These are phyloP conservation scores for Komagataella ulmi DNA, from an alignment of 805 yeast genomes.

Conservation along the genomic window DNA sequence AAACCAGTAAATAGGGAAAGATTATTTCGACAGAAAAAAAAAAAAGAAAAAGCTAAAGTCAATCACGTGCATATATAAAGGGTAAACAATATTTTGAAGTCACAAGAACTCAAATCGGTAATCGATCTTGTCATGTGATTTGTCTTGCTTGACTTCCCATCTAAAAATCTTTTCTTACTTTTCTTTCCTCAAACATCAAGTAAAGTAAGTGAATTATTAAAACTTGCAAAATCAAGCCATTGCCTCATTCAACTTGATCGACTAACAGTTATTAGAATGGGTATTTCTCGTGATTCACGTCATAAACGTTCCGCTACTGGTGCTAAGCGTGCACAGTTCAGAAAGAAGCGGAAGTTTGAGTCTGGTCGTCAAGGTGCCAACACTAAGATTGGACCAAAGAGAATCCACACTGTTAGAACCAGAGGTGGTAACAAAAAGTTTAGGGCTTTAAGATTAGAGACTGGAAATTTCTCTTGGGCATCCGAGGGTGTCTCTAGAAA, in stretches of 20 bases:
- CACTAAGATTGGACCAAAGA: slow-evolving; percentile 98
- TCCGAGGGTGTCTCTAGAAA: slow-evolving; percentile 97
- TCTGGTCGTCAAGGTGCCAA: slow-evolving; percentile 99
- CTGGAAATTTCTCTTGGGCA: slow-evolving; percentile 99
- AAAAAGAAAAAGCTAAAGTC: neutral
- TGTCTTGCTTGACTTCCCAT: neutral
- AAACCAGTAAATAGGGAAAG: neutral
- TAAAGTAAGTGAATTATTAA: neutral
- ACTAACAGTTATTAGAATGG: slow-evolving; percentile 36
- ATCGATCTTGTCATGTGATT: neutral
- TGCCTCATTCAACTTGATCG: neutral
- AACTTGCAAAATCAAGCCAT: neutral
- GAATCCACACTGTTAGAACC: slow-evolving; percentile 98
- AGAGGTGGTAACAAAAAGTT: slow-evolving; percentile 99
- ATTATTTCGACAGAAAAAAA: neutral
- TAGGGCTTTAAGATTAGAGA: slow-evolving; percentile 99
- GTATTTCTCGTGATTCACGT: slow-evolving; percentile 99
- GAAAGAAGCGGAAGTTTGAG: slow-evolving; percentile 99
- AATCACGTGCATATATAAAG: neutral
- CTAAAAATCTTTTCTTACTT: neutral
- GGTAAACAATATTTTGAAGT: neutral
- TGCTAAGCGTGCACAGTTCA: slow-evolving; percentile 99
- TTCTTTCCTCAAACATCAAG: neutral
- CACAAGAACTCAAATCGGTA: neutral
- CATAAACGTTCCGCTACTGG: slow-evolving; percentile 99